Conservation (phyloP, 2,329 filamentous ascomycete genomes). For the Phialophora chinensis region DNA sequence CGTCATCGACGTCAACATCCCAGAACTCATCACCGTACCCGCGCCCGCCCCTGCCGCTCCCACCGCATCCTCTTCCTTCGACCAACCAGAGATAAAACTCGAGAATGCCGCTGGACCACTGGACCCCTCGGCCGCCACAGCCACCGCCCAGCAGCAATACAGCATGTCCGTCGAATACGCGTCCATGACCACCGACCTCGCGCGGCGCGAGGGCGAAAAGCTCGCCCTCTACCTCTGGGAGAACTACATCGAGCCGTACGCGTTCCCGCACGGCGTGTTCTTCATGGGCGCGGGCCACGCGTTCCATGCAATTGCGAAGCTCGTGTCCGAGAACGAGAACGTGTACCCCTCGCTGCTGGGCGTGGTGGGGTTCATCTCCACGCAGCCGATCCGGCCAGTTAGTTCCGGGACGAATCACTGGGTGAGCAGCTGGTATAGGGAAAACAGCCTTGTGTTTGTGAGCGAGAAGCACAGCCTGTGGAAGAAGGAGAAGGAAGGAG, state of each 20-base stretch:
- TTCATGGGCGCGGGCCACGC: slow-evolving; percentile 90
- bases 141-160: neutral
- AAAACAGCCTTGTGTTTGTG: slow-evolving; percentile 80
- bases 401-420: slow-evolving; percentile 69
- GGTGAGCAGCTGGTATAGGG: slow-evolving; percentile 81
- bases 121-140: slow-evolving; percentile 2
- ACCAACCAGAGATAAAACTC: neutral
- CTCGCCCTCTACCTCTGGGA: slow-evolving; percentile 91
- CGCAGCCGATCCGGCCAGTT: slow-evolving; percentile 74
- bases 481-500: slow-evolving; percentile 69
- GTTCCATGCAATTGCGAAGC: slow-evolving; percentile 79
- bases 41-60: neutral
- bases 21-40: slow-evolving; percentile 65
- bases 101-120: neutral
- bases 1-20: slow-evolving; percentile 90
- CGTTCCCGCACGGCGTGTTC: slow-evolving; percentile 69
- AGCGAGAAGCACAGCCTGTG: slow-evolving; percentile 77
- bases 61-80: slow-evolving; percentile 8
- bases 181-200: slow-evolving; percentile 41
- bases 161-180: slow-evolving; percentile 47
- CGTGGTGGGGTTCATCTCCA: slow-evolving; percentile 81
- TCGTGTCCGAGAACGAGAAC: slow-evolving; percentile 73
- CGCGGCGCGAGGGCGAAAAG: slow-evolving; percentile 61
- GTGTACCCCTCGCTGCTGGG: slow-evolving; percentile 72
- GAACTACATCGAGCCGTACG: slow-evolving; percentile 77